Percentiles rank a stretch among this genome's conserved stretches.
These are phyloP conservation scores for Wickerhamiella nectarea DNA, from an alignment of 805 yeast species.

Conservation along the genomic window DNA sequence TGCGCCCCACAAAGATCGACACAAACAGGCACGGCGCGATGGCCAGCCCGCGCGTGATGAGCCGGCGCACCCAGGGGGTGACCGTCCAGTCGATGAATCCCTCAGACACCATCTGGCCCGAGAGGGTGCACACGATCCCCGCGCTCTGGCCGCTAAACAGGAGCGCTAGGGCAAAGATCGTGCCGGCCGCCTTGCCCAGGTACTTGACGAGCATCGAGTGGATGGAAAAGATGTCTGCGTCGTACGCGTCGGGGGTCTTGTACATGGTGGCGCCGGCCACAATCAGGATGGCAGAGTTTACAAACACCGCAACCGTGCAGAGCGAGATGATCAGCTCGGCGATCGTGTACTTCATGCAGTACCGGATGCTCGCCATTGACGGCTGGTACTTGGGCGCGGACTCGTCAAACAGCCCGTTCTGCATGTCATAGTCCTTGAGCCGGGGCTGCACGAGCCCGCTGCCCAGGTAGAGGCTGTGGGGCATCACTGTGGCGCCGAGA, in stretches of 20 bases:
- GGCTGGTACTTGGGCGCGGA: conserved; percentile 39
- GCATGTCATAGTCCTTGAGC: conserved; percentile 55
- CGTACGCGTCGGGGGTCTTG: conserved; percentile 49
- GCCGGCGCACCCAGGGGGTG: conserved; percentile 68
- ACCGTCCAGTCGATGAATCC: conserved; percentile 73
- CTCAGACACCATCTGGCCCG: conserved; percentile 88
- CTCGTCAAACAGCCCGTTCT: conserved; percentile 29
- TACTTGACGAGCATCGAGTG: conserved; percentile 56
- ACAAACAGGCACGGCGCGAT: conserved; percentile 73
- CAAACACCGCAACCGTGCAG: conserved; percentile 82
- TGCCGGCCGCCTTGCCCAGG: conserved; percentile 74
- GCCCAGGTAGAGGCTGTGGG: conserved; percentile 74
- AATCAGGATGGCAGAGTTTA: conserved; percentile 75
- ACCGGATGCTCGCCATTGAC: conserved; percentile 63
- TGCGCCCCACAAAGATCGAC: conserved; percentile 60
- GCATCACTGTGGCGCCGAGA: conserved; percentile 92
- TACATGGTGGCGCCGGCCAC: conserved; percentile 82
- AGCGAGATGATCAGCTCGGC: conserved; percentile 72
- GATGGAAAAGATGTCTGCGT: conserved; percentile 73
- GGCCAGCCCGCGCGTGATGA: conserved; percentile 71
- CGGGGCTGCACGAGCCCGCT: conserved; percentile 82
- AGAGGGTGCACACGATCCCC: conserved; percentile 84
- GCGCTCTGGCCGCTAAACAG: conserved; percentile 90
- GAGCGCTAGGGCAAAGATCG: conserved; percentile 78
- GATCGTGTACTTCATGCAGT: conserved; percentile 66